Base-by-base conservation (phyloP, 1,139 yeast species). In the Saccharomyces hybrid region DNA sequence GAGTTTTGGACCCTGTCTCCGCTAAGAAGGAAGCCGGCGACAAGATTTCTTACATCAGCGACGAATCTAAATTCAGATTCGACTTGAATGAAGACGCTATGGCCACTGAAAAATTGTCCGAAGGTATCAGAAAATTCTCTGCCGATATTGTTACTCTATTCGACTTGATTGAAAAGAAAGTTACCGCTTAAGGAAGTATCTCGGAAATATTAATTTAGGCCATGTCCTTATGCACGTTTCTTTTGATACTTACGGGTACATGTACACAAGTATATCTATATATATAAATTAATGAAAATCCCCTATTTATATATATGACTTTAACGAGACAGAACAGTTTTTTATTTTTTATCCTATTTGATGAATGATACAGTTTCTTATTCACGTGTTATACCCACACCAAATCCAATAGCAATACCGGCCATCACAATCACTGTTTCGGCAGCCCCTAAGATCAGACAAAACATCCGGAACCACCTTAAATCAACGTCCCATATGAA, bases 71-170 rank as follows among this genome's bases (percentile, higher is more conserved):
- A 61, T 93, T 93, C 93, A 87, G 97, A 82, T 88, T 84, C 79
- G 81, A 79, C 57, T 79, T 93, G 67, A 93, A 93, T 78, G 96
- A 93, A 75, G 98, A 93, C 74, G 95, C 95, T 63, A 93, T 93
- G 99, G 95, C 97, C 69, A 89, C 97, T 65, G 98, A 93, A 80
- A 95, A 93, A 81, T 85, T 95, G 72, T 76, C 97, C 65, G 96
- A 93, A 73, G 99, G 99, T 83, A 93, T 93, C 78, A 88, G 98
- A 81, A 83, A 84, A 75, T 93, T 93, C 77, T 89, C 97, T 68
- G 93, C 89, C 74, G 99, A 95, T 74, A 88, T 96, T 70, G 84
- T 78, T 68, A 86, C 96, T 60, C 84, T 93, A 73, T 80, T 87
- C 76, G 78, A 82, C 65, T 80, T 84, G 73, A 82, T 93, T 74